Conservation (phyloP, 768 basidiomycete species). For the Trametes punicea region DNA sequence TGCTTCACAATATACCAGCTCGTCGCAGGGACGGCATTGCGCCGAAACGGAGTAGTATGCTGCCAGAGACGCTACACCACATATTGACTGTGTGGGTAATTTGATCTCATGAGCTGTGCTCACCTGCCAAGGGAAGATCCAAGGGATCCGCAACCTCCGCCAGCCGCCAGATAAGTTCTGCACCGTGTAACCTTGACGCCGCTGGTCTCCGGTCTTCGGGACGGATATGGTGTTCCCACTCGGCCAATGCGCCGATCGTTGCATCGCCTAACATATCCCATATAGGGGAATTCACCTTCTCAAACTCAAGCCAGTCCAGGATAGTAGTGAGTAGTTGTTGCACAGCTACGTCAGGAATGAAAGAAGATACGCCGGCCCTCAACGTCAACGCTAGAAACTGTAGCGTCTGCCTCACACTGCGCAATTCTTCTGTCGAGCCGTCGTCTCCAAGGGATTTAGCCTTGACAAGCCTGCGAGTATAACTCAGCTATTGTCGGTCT, state of each 20-base stretch:
- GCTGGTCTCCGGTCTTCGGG: not conserved
- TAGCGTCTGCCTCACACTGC: slow-evolving; percentile 16
- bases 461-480: not conserved
- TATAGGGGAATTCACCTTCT: not conserved
- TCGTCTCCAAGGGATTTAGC: not conserved
- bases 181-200: slow-evolving; percentile 24
- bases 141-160: slow-evolving; percentile 26
- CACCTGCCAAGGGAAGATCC: slow-evolving; percentile 42
- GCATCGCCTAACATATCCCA: slow-evolving; percentile 32
- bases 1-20: slow-evolving; percentile 39
- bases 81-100: not conserved
- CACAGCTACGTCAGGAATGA: slow-evolving; percentile 21
- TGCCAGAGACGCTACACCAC: slow-evolving; percentile 43
- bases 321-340: slow-evolving; percentile 25
- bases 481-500: not conserved
- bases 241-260: slow-evolving; percentile 36
- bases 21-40: slow-evolving; percentile 25
- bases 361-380: slow-evolving; percentile 17
- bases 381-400: slow-evolving; percentile 37
- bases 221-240: slow-evolving; percentile 14
- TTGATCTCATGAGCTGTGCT: slow-evolving; percentile 21
- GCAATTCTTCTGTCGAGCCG: not conserved
- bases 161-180: slow-evolving; percentile 37
- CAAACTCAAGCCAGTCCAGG: slow-evolving; percentile 20
- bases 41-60: slow-evolving; percentile 36